Evolutionary conservation across 2,329 filamentous ascomycete genomes (phyloP), one percentile per base, ranked within the genome.

Genomic region (Ophiostoma perfectum): DNA sequence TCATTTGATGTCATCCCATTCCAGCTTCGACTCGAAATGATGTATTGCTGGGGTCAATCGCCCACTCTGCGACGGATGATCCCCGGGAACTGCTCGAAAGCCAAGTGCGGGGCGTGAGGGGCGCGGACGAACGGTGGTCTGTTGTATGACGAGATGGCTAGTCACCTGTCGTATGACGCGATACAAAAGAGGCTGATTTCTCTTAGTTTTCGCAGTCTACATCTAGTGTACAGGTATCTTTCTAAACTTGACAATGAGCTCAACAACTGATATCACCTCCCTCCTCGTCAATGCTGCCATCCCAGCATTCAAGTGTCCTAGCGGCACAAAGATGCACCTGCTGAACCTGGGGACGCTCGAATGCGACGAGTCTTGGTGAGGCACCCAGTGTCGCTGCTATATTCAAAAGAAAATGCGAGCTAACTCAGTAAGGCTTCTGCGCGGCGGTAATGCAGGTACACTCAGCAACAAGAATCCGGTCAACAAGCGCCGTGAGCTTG

Each of bases 231-330:
- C n/a, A n/a, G n/a, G n/a, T n/a, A n/a, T n/a, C n/a, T n/a, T n/a
- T n/a, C n/a, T n/a, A n/a, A 55, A 55, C 49, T 64, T 45, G 18
- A 63, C 44, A 42, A 44, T 62, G 38, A 41, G 5, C 58, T 62
- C 58, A 14, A 62, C 58, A 2, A 42, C 58, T 9, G 68, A 69
- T 41, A 58, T 66, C 9, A 39, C 68, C 8, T 47, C 65, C 5
- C 68, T 69, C 5, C 49, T 69, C 12, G 68, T 55, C 9, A 65
- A 67, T 65, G 68, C 68, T n/a, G 68, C 68, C 4, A 62, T 67
- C 5, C 68, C 68, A 36, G 68, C 65, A 6, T 69, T 67, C 60
- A 69, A 69, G 65, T 69, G 68, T 42, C 68, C 68, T 8, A 41
- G 39, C 11, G 68, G 68, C 62, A 69, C 68, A 8, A 67, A 67